These are phyloP conservation scores for Podospora conica DNA, from an alignment of 495 filamentous ascomycete species.

Conservation along the genomic window DNA sequence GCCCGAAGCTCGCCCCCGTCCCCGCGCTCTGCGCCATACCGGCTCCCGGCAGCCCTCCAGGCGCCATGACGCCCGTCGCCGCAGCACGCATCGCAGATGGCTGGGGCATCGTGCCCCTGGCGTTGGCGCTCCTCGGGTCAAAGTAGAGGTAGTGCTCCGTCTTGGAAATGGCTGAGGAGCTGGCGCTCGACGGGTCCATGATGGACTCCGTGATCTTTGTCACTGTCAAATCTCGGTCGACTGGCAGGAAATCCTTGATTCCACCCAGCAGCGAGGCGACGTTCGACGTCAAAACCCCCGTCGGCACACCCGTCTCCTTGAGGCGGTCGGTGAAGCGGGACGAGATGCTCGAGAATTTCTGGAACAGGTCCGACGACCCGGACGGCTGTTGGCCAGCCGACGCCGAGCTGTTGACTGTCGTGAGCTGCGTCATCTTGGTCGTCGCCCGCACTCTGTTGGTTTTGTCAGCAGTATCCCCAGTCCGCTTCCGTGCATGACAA, in stretches of 20 bases:
- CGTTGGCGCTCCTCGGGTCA: conserved; percentile 87
- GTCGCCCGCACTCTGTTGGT: conserved; percentile 74
- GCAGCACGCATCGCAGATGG: conserved; percentile 49
- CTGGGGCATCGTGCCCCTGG: conserved; percentile 85
- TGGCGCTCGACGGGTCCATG: conserved; percentile 91
- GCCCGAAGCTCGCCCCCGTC: conserved; percentile 83
- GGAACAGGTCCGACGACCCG: conserved; percentile 69
- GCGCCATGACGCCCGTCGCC: conserved; percentile 25
- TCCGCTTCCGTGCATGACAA: not conserved
- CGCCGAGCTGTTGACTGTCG: conserved; percentile 58
- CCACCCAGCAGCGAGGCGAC: conserved; percentile 95
- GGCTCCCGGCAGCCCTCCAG: conserved; percentile 39
- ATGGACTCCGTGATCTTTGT: conserved; percentile 97
- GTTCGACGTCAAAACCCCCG: conserved; percentile 59
- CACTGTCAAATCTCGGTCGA: conserved; percentile 88
- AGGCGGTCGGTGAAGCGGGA: conserved; percentile 88
- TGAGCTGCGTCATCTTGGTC: conserved; percentile 98
- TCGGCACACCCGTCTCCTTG: conserved; percentile 70
- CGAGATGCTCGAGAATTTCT: conserved; percentile 82
- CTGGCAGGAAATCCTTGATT: conserved; percentile 96
- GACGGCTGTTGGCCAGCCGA: conserved; percentile 53
- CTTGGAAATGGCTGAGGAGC: conserved; percentile 87
- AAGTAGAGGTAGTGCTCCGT: conserved; percentile 99
- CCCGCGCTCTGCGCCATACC: conserved; percentile 48
- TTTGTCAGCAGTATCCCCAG: conserved; percentile 23